Conservation (phyloP, 2,329 filamentous ascomycete species). For the Aureobasidium sp. region DNA sequence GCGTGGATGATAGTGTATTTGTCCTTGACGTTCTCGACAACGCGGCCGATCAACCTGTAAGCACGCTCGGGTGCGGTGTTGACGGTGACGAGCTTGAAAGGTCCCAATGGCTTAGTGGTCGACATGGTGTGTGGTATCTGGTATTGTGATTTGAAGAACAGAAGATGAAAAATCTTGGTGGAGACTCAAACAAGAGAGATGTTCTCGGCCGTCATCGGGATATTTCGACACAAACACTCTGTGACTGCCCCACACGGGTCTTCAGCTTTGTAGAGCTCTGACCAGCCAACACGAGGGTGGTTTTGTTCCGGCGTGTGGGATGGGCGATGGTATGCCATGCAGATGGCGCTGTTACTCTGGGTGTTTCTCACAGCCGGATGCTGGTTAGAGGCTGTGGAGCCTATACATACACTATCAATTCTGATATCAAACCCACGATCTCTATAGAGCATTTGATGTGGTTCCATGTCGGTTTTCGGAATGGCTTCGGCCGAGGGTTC, state of each 20-base stretch:
- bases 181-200: neutral
- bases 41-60: constrained; percentile 53
- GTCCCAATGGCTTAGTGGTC: constrained; percentile 35
- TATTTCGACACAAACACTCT: constrained; percentile 5
- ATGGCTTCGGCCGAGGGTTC: neutral
- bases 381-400: too few relatives aligned
- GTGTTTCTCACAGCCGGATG: too few relatives aligned
- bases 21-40: constrained; percentile 56
- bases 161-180: neutral
- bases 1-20: constrained; percentile 56
- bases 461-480: constrained; percentile 3
- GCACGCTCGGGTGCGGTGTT: constrained; percentile 62
- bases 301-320: constrained; percentile 1
- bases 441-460: neutral
- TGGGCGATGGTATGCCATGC: neutral
- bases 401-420: too few relatives aligned
- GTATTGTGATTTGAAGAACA: constrained; percentile 7
- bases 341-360: too few relatives aligned
- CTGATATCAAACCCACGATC: too few relatives aligned
- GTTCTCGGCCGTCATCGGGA: constrained; percentile 10
- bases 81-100: constrained; percentile 59
- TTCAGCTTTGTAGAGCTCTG: constrained; percentile 10
- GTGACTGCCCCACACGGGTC: constrained; percentile 11
- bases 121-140: constrained; percentile 7
- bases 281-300: constrained; percentile 8